Evolutionary conservation across 176 grass and related monocot genomes (phyloP), one percentile per base, ranked within the genome.

Genomic region (Elymus sibiricus): DNA sequence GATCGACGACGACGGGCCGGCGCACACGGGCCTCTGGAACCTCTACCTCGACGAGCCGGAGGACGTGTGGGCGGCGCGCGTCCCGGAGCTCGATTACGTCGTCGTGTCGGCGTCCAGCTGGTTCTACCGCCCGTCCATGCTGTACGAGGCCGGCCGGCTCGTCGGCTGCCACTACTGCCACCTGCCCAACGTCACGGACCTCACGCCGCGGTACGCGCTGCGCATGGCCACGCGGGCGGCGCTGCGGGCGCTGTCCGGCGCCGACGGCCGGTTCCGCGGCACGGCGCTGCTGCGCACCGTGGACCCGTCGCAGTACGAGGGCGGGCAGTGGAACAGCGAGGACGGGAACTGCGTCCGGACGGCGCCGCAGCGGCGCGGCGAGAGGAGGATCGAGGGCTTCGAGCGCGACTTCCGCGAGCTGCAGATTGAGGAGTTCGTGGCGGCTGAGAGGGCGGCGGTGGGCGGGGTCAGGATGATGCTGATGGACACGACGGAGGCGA

Each of bases 101-200:
- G 79, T 97, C 82, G 65, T 97, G 55, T 97, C 95, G 12, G 85
- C 74, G 79, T 85, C 90, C 4, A 87, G 78, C 84, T 97, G 90
- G 92, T 97, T 94, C 78, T 67, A 83, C 74, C 90, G 87, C 7
- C 82, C 84, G 7, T 62, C 92, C 14, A 86, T 92, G 77, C 78
- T 88, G 14, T 91, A 92, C 82, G 86, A 85, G 59, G 32, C 51
- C 47, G 64, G 80, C 6, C 61, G 12, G 25, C 64, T 92, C 15
- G 80, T 94, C 7, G 88, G 90, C 10, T 92, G 92, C 84, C 83
- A 87, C 79, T 63, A 78, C 58, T 85, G 88, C 81, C 16, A 55
- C 14, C 6, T 61, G 1, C 71, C 73, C 65, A 90, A 91, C 67
- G 74, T 88, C 42, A 91, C 88, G 0, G 83, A 91, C 77, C 90